Evolutionary conservation across 768 basidiomycete species (phyloP), one percentile per base, ranked within the genome.

Genomic region (Boletus barrowsii): DNA sequence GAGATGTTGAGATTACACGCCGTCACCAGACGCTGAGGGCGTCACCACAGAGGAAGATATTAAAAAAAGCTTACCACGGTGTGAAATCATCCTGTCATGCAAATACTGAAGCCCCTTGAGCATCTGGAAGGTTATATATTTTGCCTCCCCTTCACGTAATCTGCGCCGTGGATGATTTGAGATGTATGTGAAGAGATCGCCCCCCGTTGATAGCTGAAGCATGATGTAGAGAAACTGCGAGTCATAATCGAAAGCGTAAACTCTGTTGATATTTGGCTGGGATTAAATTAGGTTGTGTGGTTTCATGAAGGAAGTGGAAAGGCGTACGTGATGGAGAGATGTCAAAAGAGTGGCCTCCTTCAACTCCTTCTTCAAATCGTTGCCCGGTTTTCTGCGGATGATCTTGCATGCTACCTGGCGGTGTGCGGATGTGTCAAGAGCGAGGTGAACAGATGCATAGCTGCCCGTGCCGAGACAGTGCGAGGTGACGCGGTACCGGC

Each of bases 171-270:
- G 72, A 55, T 83, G 79, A 51, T 77, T 83, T 15, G 82, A 83
- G 58, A 93, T 87, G 68, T 92, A 91, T 3, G 88, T 88, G 68
- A 92, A 92, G n/a, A 93, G 78, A 63, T 93, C 90, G 22, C 90
- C 90, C 10, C 90, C 90, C 0, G 90, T 91, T 62, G 88, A 91
- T 9, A 93, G 76, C 68, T 93, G 86, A 33, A 93, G 82, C 70
- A 93, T 91, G 41, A 93, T 88, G 67, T 91, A 86, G 81, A 88
- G 75, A 65, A 86, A 87, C 59, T 77, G 77, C 1, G 79, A 73
- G 56, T 82, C 75, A 33, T 82, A 77, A 64, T 86, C 82, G 11
- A 87, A 84, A 51, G 84, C 86, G 61, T 83, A 85, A 41, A 91
- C 84, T 47, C 81, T 79, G 62, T 90, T 92, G 45, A 93, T 90